phyloP scores from a whole-genome alignment of 208 protist species.

The Entamoeba dispar region DNA sequence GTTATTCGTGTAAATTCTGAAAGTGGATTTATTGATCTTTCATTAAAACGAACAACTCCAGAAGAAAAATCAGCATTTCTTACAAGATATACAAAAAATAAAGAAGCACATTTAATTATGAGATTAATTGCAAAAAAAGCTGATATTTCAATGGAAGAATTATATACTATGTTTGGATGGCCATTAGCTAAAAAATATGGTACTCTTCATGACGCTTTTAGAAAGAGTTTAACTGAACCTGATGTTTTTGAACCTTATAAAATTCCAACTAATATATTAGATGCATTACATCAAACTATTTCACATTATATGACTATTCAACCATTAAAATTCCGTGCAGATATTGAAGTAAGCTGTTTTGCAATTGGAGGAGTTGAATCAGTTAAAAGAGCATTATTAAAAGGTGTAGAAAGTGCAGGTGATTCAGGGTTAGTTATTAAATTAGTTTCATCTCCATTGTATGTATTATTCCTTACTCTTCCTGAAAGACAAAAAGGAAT shows the following conservation, averaged over 20 bases:
- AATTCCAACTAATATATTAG: background rate
- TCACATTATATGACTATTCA: background rate
- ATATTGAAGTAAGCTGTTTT: slow-evolving; percentile 6
- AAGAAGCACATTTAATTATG: background rate
- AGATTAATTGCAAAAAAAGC: background rate
- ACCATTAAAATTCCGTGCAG: background rate
- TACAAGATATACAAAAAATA: background rate
- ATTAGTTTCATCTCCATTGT: background rate
- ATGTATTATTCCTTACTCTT: background rate
- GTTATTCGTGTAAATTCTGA: slow-evolving; percentile 18
- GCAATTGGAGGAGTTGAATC: background rate
- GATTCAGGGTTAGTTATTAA: background rate
- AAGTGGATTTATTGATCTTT: slow-evolving; percentile 21
- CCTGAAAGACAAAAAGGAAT: background rate
- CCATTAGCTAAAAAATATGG: slow-evolving; percentile 5
- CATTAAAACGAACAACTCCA: background rate
- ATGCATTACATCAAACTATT: background rate
- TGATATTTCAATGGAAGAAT: background rate
- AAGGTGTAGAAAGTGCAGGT: background rate
- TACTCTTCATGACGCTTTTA: slow-evolving; percentile 15
- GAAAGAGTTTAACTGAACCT: background rate
- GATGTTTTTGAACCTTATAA: background rate
- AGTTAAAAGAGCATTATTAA: slow-evolving; percentile 9
- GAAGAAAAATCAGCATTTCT: background rate
- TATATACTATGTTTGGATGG: slow-evolving; percentile 7